Base-by-base conservation (phyloP, 169 alveolate species). In the Plasmodium gallinaceum region DNA sequence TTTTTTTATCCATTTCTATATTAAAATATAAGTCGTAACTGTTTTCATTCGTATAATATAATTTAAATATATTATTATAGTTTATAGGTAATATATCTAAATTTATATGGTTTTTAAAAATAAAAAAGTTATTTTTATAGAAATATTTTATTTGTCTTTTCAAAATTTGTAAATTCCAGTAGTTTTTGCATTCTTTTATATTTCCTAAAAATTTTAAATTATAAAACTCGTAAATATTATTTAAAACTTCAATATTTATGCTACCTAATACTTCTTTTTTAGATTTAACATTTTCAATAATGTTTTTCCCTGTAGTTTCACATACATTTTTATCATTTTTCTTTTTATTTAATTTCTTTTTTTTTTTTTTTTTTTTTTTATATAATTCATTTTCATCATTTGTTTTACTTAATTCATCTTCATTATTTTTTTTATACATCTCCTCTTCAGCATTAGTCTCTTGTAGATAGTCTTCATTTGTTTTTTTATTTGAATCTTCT, bases 171-270 rank as follows among this genome's bases (percentile, higher is more conserved):
- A 83, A 66, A 46, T 83, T 83, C 91, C 91, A 83, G 37, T 83
- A 83, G 61, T 68, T 68, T 22, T 66, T 68, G n/a, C 61, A 42
- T 62, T 83, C 91, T 68, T 66, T 61, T 14, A 83, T 57, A 68
- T 83, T 83, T 46, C 91, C 91, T n/a, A 83, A 8, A 39, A 83
- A 83, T 46, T 83, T 66, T 43, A 83, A 83, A 62, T 83, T 68
- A 61, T 68, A 66, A 83, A 57, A 83, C 68, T 83, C 91, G 72
- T 83, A 83, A 46, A 26, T 68, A 83, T 83, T 83, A 83, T 83
- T 68, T 43, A 83, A 51, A 22, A 83, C 74, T 32, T 71, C 57
- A 66, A 83, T 54, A 24, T 46, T 24, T 83, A 83, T 51, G 46
- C 73, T 68, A 16, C 91, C 91, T 54, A 83, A 54, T 8, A 66